These are phyloP conservation scores for Syncephalis fuscata DNA, from an alignment of 371 early-diverging fungal species.

Conservation along the genomic window DNA sequence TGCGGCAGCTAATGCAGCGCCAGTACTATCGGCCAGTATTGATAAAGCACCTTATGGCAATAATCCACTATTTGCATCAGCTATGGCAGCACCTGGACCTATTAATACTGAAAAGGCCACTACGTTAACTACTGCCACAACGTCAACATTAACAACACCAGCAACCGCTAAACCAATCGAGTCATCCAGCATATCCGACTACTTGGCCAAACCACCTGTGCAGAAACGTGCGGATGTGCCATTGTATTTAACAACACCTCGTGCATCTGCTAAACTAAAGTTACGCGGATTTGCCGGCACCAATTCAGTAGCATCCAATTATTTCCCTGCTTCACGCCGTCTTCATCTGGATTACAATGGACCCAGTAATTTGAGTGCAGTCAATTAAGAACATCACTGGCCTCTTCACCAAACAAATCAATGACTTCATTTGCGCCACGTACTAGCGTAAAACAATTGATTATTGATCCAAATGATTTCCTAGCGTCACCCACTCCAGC, in stretches of 20 bases:
- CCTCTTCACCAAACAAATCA: slow-evolving; percentile 41
- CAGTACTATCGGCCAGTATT: slow-evolving; percentile 45
- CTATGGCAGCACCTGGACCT: too few relatives aligned
- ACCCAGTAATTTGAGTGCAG: slow-evolving; percentile 10
- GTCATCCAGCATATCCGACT: slow-evolving; percentile 25
- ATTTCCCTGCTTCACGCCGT: slow-evolving; percentile 7
- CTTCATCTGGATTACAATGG: slow-evolving; percentile 14
- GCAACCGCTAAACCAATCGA: slow-evolving; percentile 10
- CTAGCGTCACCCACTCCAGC: background rate
- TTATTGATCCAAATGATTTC: slow-evolving; percentile 15
- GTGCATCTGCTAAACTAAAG: slow-evolving; percentile 44
- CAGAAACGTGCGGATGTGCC: slow-evolving; percentile 30
- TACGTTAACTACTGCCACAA: slow-evolving; percentile 9
- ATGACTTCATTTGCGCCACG: slow-evolving; percentile 56
- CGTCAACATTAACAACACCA: slow-evolving; percentile 8
- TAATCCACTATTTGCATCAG: slow-evolving; percentile 50
- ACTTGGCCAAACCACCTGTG: slow-evolving; percentile 19
- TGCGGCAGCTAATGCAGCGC: slow-evolving; percentile 18
- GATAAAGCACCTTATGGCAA: slow-evolving; percentile 72
- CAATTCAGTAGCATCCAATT: too few relatives aligned
- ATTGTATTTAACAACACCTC: slow-evolving; percentile 44
- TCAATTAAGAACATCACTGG: slow-evolving; percentile 28
- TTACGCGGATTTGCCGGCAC: slow-evolving; percentile 35
- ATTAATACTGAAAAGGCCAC: too few relatives aligned
- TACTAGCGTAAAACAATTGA: slow-evolving; percentile 51